These are phyloP conservation scores for Calendula officinalis DNA, from an alignment of 129 eudicot species.

Conservation along the genomic window DNA sequence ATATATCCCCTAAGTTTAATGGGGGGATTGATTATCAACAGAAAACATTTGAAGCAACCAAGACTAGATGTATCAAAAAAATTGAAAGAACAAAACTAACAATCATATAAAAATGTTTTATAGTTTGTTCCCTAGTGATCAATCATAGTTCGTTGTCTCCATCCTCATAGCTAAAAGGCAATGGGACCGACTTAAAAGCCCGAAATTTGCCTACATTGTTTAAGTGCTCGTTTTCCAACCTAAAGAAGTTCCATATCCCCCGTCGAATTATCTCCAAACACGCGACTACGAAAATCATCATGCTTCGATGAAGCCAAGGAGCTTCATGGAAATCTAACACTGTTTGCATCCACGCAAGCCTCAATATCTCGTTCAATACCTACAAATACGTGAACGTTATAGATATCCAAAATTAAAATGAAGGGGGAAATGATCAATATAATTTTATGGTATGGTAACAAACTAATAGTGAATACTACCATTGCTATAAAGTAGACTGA, in stretches of 20 bases:
- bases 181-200: slow-evolving; percentile 57
- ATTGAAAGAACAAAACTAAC: background rate
- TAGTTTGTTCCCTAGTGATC: background rate
- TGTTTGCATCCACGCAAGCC: slow-evolving; percentile 41
- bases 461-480: slow-evolving; percentile 4
- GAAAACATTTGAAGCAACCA: too few relatives aligned
- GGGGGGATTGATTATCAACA: too few relatives aligned
- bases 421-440: too few relatives aligned
- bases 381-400: background rate
- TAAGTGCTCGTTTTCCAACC: slow-evolving; percentile 69
- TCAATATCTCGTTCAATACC: slow-evolving; percentile 38
- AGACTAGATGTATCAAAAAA: background rate
- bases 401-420: too few relatives aligned
- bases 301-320: slow-evolving; percentile 48
- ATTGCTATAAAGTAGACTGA: slow-evolving; percentile 57
- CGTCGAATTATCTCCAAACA: slow-evolving; percentile 69
- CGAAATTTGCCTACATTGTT: slow-evolving; percentile 61
- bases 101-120: background rate
- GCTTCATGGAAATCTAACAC: slow-evolving; percentile 46
- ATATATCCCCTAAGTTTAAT: too few relatives aligned
- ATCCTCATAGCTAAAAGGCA: slow-evolving; percentile 46
- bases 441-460: background rate
- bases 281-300: slow-evolving; percentile 43
- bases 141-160: background rate
- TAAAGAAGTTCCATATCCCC: slow-evolving; percentile 75